Conservation (phyloP, 2,329 filamentous ascomycete genomes). For the Aspergillus sojae region DNA sequence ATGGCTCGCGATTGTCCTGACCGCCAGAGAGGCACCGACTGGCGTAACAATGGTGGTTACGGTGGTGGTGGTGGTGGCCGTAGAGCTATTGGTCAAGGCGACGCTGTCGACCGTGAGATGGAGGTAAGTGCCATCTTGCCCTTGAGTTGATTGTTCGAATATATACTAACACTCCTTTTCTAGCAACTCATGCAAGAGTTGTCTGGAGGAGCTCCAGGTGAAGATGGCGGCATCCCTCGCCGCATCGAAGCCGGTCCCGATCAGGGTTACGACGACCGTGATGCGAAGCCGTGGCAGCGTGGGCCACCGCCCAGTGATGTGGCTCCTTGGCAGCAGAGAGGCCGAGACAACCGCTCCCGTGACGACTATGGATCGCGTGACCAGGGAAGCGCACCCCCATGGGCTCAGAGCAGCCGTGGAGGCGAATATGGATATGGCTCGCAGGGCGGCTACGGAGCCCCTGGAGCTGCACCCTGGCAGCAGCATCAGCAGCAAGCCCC, state of each 20-base stretch:
- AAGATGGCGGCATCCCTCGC: constrained; percentile 63
- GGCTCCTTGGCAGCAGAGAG: constrained; percentile 72
- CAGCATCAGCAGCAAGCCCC: constrained; percentile 56
- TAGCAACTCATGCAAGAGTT: constrained; percentile 98
- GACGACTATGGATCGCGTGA: constrained; percentile 50
- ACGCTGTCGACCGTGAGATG: constrained; percentile 90
- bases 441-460: constrained; percentile 42
- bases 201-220: constrained; percentile 68
- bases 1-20: constrained; percentile 99
- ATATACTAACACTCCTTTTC: constrained; percentile 44
- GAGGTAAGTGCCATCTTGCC: constrained; percentile 65
- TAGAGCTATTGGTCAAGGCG: constrained; percentile 72
- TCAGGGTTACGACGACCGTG: constrained; percentile 52
- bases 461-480: constrained; percentile 60
- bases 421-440: constrained; percentile 47
- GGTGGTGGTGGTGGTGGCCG: constrained; percentile 50
- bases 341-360: constrained; percentile 57
- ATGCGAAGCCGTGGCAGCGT: constrained; percentile 82
- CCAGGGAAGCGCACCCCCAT: constrained; percentile 38
- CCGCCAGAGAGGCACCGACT: constrained; percentile 83
- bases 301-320: constrained; percentile 75
- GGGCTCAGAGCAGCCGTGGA: constrained; percentile 44
- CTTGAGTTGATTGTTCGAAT: not conserved
- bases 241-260: constrained; percentile 85
- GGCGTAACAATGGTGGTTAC: constrained; percentile 74